These are phyloP conservation scores for Hirsutella minnesotensis DNA, from an alignment of 2,329 filamentous ascomycete genomes.

Conservation along the genomic window DNA sequence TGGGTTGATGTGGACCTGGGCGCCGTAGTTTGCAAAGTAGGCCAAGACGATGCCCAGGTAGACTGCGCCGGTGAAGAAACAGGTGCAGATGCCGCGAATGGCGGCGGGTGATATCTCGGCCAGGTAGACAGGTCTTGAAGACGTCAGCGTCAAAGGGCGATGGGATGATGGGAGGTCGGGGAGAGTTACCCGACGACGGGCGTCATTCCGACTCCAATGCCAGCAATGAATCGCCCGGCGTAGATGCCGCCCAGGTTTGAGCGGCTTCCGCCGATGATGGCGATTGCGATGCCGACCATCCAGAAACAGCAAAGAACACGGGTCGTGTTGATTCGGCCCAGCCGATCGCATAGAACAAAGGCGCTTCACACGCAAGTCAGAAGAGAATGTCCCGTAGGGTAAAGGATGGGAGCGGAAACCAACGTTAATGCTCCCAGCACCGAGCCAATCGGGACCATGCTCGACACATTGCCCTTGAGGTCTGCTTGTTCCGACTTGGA, in stretches of 20 bases:
- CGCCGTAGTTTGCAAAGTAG: conserved; percentile 64
- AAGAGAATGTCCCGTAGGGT: background rate
- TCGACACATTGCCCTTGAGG: conserved; percentile 64
- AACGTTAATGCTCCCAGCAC: conserved; percentile 55
- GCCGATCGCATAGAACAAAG: conserved; percentile 45
- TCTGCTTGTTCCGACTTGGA: conserved; percentile 44
- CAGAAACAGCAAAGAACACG: conserved; percentile 44
- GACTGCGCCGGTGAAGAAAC: conserved; percentile 40
- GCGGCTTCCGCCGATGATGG: conserved; percentile 38
- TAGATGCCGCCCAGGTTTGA: conserved; percentile 47
- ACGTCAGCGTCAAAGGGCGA: background rate
- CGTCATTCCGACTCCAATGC: conserved; percentile 54
- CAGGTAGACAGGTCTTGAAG: conserved; percentile 49
- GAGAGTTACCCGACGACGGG: conserved; percentile 43
- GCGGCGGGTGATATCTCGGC: conserved; percentile 60
- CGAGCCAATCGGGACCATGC: conserved; percentile 72
- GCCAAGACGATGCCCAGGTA: conserved; percentile 69
- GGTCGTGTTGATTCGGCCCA: conserved; percentile 52
- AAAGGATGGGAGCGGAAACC: background rate
- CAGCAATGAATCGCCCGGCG: conserved; percentile 54
- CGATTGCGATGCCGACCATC: conserved; percentile 46
- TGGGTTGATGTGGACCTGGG: conserved; percentile 34
- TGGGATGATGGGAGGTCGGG: background rate
- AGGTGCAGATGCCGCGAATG: conserved; percentile 62
- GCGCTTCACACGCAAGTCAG: conserved; percentile 25